Base-by-base conservation (phyloP, 2,329 filamentous ascomycete species). In the Epichloe aotearoae region DNA sequence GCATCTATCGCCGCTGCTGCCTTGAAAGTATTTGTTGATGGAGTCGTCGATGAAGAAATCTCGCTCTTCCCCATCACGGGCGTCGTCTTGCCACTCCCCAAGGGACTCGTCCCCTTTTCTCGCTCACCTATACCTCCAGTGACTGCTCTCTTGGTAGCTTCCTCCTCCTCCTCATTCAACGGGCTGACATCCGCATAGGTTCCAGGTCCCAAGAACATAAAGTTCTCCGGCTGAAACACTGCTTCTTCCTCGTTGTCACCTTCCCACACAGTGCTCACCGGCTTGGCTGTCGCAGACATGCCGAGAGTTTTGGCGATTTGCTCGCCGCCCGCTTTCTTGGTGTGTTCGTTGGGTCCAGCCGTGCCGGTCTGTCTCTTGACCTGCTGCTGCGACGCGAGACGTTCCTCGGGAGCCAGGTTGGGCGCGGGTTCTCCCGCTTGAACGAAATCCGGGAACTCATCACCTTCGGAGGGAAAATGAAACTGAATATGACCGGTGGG, bases 371-470 rank as follows among this genome's bases (percentile, higher is more conserved):
- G 63, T 40, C 70, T 66, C 50, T 65, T 70, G 30, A 72, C 53
- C 59, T 77, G 72, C 56, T 73, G 71, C 56, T 77, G 73, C 55
- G 73, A 75, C 56, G 73, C 73, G 17, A 77, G 69, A 48, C 65
- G 69, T 57, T 78, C 75, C 55, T 78, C 74, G n/a, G 75, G 75
- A 0, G 70, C 66, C 1, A 78, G 64, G 26, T 65, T 64, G 2
- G 69, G 66, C 1, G 59, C 62, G 0, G 69, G 66, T 11, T 64
- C 59, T 23, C 61, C 61, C 17, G 65, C 63, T 51, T 70, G 68
- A 53, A 75, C 58, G 56, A 69, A 75, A 57, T 77, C 73, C 45
- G 77, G 76, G 49, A 75, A 81, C 63, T 80, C 77, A 57, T 81
- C 77, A 54, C 77, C 77, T 5, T 73, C 70, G 42, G 69, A 69